Conservation (phyloP, 306 rosid genomes). For the Trifolium subterraneum region DNA sequence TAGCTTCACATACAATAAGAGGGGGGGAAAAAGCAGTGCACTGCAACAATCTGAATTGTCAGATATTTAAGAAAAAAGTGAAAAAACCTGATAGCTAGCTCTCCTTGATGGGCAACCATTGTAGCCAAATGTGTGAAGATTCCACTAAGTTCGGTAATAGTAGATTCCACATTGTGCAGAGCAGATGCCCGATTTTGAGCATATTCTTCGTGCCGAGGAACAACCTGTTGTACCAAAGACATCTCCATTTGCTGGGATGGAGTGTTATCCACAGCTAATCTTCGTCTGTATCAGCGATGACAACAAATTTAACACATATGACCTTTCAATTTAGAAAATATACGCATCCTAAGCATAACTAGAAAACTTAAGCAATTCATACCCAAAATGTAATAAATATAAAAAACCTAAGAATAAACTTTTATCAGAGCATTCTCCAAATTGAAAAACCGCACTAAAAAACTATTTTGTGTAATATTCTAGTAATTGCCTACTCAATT, state of each 20-base stretch:
- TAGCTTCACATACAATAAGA: conserved; percentile 20
- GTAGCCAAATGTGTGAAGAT: conserved; percentile 92
- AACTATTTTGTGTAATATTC: conserved; percentile 24
- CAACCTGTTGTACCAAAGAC: conserved; percentile 96
- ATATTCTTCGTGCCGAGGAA: conserved; percentile 77
- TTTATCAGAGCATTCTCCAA: conserved; percentile 21
- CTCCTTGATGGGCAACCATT: conserved; percentile 98
- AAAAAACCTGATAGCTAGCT: conserved; percentile 91
- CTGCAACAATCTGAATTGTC: conserved; percentile 27
- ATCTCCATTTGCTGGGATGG: conserved; percentile 96
- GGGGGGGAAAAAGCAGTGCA: conserved; percentile 1
- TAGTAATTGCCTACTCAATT: conserved; percentile 11
- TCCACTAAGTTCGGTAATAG: conserved; percentile 93
- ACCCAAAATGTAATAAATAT: conserved; percentile 16
- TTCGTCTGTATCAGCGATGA: conserved; percentile 66
- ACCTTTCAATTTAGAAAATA: conserved; percentile 32
- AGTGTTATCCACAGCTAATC: conserved; percentile 80
- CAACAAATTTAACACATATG: conserved; percentile 46
- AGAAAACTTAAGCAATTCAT: conserved; percentile 18
- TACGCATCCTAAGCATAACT: conserved; percentile 1
- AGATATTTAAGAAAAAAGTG: conserved; percentile 35
- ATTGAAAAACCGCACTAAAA: conserved; percentile 24
- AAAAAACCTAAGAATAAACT: conserved; percentile 17
- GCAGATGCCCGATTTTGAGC: conserved; percentile 75
- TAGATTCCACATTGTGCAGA: conserved; percentile 93